phyloP scores from a whole-genome alignment of 1,139 yeast genomes.

The Martiniozyma asiatica region DNA sequence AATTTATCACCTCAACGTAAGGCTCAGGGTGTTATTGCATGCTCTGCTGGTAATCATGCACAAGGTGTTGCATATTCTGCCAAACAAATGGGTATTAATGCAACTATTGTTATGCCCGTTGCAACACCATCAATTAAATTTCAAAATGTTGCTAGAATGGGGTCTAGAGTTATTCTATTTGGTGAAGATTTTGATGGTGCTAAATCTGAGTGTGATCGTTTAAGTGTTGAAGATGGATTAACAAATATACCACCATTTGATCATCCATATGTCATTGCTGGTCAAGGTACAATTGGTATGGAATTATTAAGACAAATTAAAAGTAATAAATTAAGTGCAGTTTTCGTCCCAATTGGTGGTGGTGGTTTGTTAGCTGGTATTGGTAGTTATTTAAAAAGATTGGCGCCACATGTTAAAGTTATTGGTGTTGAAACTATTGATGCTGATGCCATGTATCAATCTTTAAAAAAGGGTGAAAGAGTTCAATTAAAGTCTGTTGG shows the following conservation, averaged over 20 bases:
- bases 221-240: constrained; percentile 56
- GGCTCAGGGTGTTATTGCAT: constrained; percentile 86
- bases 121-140: constrained; percentile 93
- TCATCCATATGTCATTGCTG: constrained; percentile 98
- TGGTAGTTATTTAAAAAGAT: constrained; percentile 77
- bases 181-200: constrained; percentile 96
- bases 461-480: constrained; percentile 46
- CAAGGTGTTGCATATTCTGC: constrained; percentile 98
- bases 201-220: constrained; percentile 71
- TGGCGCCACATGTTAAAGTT: constrained; percentile 94
- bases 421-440: constrained; percentile 95
- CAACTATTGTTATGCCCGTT: constrained; percentile 96
- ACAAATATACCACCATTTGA: constrained; percentile 94
- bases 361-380: constrained; percentile 94
- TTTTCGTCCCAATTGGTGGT: constrained; percentile 92
- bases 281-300: constrained; percentile 95
- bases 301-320: constrained; percentile 83
- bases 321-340: constrained; percentile 67
- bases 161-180: constrained; percentile 82
- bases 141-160: constrained; percentile 80
- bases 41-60: constrained; percentile 98
- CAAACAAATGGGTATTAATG: constrained; percentile 69
- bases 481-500: constrained; percentile 63
- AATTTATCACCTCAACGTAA: constrained; percentile 59
- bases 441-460: constrained; percentile 79